Evolutionary conservation across 768 basidiomycete species (phyloP).

Genomic region (Panellus pusillus): DNA sequence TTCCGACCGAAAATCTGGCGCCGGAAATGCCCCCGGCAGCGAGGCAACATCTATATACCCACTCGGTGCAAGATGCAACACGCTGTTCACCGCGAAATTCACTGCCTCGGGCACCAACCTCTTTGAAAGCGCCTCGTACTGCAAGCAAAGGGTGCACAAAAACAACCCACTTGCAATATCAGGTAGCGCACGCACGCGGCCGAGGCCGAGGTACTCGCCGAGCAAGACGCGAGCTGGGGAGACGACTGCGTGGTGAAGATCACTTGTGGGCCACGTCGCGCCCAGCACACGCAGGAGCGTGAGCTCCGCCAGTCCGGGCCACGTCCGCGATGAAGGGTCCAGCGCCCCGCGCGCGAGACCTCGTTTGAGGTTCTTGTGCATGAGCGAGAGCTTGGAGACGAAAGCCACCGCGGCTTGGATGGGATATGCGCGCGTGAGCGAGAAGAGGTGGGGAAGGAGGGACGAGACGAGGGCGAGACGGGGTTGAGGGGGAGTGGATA

Average conservation of each 20-base stretch:
- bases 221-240: slow-evolving; percentile 86
- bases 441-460: slow-evolving; percentile 75
- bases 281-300: slow-evolving; percentile 79
- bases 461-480: slow-evolving; percentile 59
- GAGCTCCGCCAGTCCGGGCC: slow-evolving; percentile 86
- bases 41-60: slow-evolving; percentile 41
- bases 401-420: slow-evolving; percentile 77
- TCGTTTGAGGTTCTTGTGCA: slow-evolving; percentile 91
- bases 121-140: slow-evolving; percentile 85
- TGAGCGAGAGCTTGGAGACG: slow-evolving; percentile 77
- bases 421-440: slow-evolving; percentile 80
- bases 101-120: slow-evolving; percentile 87
- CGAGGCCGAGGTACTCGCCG: slow-evolving; percentile 86
- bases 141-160: slow-evolving; percentile 78
- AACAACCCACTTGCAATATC: slow-evolving; percentile 89
- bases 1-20: slow-evolving; percentile 65
- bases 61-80: slow-evolving; percentile 76
- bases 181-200: slow-evolving; percentile 68
- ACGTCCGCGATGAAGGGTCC: slow-evolving; percentile 68
- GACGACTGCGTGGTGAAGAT: slow-evolving; percentile 87
- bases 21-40: slow-evolving; percentile 70
- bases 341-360: slow-evolving; percentile 74
- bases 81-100: slow-evolving; percentile 73
- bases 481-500: slow-evolving; percentile 64
- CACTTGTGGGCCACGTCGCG: slow-evolving; percentile 89